Base-by-base conservation (phyloP, 352 stramenopile species). In the Phytopythium ostracodes region DNA sequence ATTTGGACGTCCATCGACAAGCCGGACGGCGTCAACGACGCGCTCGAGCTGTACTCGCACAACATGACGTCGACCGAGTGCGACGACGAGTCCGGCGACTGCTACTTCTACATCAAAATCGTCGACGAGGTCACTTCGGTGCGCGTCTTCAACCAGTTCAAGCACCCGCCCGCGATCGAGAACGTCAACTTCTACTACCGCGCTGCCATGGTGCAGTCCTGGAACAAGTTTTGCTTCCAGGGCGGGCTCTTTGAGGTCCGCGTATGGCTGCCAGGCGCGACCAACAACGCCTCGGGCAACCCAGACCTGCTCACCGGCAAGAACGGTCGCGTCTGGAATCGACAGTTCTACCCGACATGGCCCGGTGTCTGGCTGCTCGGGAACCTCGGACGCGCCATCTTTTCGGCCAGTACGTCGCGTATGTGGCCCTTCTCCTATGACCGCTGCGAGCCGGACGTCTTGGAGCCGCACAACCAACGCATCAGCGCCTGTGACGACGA, bases 341-440 rank as follows among this genome's bases (percentile, higher is more conserved):
- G 47, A 73, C 86, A 74, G 42, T 87, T 68, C 68, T 84, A 86
- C 50, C 72, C 74, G 20, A 84, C 74, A 14, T 46, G 40, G 40
- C 40, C 40, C 4, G 40, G 40, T 14, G 1, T 46, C 40, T 46
- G 40, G 29, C 75, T 98, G 57, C 71, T 98, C 46, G 94, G 95
- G 14, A 98, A 98, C 76, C 71, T 98, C 15, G 92, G 89, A 9
- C 67, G 94, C 27, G 90, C 92, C 9, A 97, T 96, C 12, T 98
- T 98, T 65, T 91, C 94, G 42, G 79, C 68, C 0, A 92, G 77
- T 0, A 97, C 89, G 2, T 92, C 94, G 62, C 91, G 92, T 67
- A 87, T 98, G 60, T 98, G 94, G 94, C 95, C 95, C 0, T 98
- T 94, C 87, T 96, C 79, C 44, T 98, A 97, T 64, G 73, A 97